Evolutionary conservation across 768 basidiomycete genomes (phyloP), one percentile per base, ranked within the genome.

Genomic region (Pholiota conissans): DNA sequence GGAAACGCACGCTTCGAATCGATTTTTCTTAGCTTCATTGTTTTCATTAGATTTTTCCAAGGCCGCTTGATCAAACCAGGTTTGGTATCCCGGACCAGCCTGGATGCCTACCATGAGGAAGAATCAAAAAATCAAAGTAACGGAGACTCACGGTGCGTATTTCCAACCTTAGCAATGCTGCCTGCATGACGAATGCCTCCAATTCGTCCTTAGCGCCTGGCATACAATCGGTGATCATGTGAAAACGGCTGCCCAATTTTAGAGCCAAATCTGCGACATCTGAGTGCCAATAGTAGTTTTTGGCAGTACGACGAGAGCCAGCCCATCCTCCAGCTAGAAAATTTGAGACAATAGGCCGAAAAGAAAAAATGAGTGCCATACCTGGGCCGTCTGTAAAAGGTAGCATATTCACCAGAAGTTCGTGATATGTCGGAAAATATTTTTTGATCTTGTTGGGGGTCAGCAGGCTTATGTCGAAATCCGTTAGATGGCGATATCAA

Each of bases 211-310:
- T 57, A 0, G 75, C 71, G 16, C 66, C 64, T 1, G 60, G 55
- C 1, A 57, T 54, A 16, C 66, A 60, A 49, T 61, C 49, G 22
- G 65, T 52, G 6, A 69, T 49, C 49, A 65, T 61, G 16, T 66
- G 59, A 20, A 67, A 55, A 10, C 64, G 58, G 0, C 2, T 54
- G 1, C 28, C 64, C 16, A 69, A 60, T 26, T 51, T 56, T 11
- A 22, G 9, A 4, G 62, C 59, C 54, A 74, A 68, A 2, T 61
- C 42, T 7, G 62, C 47, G 18, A 77, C 65, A 49, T 76, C 76
- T 3, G 40, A 27, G 18, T 61, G 62, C 75, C 74, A 76, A 58
- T 69, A 76, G 47, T 66, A 76, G n/a, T n/a, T n/a, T n/a, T n/a
- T n/a, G n/a, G n/a, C n/a, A n/a, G 30, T 6, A 32, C 13, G 30